Evolutionary conservation across 495 filamentous ascomycete species (phyloP).

Genomic region (Diplogelasinospora grovesii): DNA sequence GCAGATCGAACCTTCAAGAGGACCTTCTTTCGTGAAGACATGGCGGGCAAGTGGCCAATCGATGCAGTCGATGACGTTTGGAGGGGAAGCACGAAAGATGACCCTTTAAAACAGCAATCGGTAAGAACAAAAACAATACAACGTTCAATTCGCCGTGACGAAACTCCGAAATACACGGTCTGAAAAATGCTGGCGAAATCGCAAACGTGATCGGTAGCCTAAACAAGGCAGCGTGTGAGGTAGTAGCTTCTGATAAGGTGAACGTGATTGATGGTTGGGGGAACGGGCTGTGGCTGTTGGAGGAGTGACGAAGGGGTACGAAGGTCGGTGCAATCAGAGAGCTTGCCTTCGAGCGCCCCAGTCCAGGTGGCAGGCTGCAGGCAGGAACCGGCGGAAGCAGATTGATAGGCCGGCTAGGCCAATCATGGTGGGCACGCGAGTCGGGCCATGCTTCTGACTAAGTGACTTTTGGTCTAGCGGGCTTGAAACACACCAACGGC

Average conservation of each 20-base stretch:
- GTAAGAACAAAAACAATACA: no score
- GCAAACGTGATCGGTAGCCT: slow-evolving; percentile 2
- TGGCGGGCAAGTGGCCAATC: slow-evolving; percentile 30
- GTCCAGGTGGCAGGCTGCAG: no score
- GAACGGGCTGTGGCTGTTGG: slow-evolving; percentile 16
- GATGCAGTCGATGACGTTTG: slow-evolving; percentile 10
- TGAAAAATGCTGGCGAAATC: no score
- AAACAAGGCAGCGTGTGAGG: slow-evolving; percentile 6
- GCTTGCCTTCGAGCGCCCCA: neutral
- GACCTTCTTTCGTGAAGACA: slow-evolving; percentile 96
- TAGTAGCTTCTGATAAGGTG: slow-evolving; percentile 10
- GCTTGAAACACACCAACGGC: no score
- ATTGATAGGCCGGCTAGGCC: slow-evolving; percentile 16
- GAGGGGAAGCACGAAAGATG: slow-evolving; percentile 1
- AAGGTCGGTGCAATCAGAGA: neutral
- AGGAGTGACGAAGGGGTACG: slow-evolving; percentile 15
- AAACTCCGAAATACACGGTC: no score
- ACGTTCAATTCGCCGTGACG: no score
- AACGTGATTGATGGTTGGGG: slow-evolving; percentile 10
- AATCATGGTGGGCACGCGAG: neutral
- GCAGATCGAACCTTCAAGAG: slow-evolving; percentile 71
- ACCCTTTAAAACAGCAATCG: no score
- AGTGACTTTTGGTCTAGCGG: slow-evolving; percentile 8
- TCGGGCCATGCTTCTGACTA: slow-evolving; percentile 9
- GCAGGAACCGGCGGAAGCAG: slow-evolving; percentile 14